Evolutionary conservation across 2,329 filamentous ascomycete species (phyloP).

Genomic region (Exserohilum rostratum): DNA sequence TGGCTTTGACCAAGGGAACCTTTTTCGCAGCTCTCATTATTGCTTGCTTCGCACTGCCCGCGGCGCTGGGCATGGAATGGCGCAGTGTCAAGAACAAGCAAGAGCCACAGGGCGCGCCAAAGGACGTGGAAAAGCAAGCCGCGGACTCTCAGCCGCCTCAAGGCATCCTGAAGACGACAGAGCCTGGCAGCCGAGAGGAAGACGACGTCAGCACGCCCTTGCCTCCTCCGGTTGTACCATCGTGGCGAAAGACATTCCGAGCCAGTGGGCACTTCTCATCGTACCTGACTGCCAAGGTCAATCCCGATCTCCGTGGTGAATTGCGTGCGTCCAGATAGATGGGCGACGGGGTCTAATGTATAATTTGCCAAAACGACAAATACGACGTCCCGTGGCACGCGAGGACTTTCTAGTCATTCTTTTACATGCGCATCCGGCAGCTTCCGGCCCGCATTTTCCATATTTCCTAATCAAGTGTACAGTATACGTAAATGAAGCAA

Average conservation of each 20-base stretch:
- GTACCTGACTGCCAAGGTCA: constrained; percentile 32
- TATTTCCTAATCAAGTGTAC: not conserved
- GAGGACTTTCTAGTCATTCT: not conserved
- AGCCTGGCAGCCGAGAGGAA: not conserved
- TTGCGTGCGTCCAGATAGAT: constrained; percentile 5
- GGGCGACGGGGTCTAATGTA: not conserved
- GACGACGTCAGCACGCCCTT: constrained; percentile 1
- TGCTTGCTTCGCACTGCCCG: constrained; percentile 60
- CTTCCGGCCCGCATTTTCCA: not conserved
- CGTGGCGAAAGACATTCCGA: constrained; percentile 27
- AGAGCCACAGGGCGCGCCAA: not conserved
- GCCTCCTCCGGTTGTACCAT: constrained; percentile 13
- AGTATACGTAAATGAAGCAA: not conserved
- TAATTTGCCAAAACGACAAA: constrained; percentile 1
- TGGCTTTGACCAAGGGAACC: constrained; percentile 41
- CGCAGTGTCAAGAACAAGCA: constrained; percentile 64
- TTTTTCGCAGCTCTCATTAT: constrained; percentile 67
- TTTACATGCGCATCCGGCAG: not conserved
- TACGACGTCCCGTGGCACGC: not conserved
- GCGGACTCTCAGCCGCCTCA: not conserved
- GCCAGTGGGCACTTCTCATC: constrained; percentile 33
- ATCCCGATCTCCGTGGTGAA: constrained; percentile 31
- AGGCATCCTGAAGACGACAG: constrained; percentile 7
- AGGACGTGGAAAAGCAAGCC: constrained; percentile 22
- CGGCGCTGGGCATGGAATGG: constrained; percentile 66